These are phyloP conservation scores for Phytophthora europaea DNA, from an alignment of 352 stramenopile species.

Conservation along the genomic window DNA sequence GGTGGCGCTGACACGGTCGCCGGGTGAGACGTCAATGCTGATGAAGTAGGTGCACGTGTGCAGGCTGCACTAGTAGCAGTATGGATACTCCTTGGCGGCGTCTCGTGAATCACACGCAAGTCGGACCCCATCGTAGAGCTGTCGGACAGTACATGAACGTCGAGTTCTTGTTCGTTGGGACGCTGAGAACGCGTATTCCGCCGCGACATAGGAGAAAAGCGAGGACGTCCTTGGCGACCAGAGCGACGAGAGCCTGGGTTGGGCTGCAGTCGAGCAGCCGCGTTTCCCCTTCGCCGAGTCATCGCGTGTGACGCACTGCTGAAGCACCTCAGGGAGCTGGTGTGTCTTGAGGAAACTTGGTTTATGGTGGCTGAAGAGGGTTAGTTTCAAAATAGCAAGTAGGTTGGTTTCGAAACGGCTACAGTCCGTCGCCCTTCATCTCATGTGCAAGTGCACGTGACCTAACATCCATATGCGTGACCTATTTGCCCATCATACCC, in stretches of 20 bases:
- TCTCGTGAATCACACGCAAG: not conserved
- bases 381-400: not conserved
- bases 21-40: not conserved
- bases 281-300: not conserved
- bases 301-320: not conserved
- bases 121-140: not conserved
- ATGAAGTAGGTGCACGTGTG: not conserved
- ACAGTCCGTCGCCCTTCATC: not conserved
- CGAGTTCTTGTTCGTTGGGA: too few species aligned
- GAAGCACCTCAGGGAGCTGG: not conserved
- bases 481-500: not conserved
- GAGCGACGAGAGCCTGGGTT: not conserved
- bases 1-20: not conserved
- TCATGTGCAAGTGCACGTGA: not conserved
- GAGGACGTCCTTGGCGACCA: not conserved
- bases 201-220: not conserved
- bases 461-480: not conserved
- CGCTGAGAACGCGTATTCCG: slow-evolving; percentile 1
- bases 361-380: not conserved
- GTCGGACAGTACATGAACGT: not conserved
- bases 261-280: not conserved
- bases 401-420: not conserved
- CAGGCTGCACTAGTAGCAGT: not conserved
- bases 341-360: not conserved
- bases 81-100: too few species aligned